phyloP scores from a whole-genome alignment of 2,329 filamentous ascomycete species.

The Xylariaceae sp. region DNA sequence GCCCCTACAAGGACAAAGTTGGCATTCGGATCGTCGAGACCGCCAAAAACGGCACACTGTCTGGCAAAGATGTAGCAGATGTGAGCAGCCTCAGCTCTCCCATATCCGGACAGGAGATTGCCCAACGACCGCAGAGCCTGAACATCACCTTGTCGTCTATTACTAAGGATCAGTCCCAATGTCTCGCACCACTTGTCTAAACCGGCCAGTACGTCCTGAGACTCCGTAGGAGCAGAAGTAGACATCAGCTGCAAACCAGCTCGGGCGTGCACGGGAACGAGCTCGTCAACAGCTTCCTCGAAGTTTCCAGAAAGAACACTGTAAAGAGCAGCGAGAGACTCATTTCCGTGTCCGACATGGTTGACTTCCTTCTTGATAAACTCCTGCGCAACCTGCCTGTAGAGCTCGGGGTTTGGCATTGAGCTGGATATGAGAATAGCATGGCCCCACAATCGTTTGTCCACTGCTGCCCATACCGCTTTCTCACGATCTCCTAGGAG shows the following conservation, averaged over 20 bases:
- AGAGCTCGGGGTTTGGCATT: slow-evolving; percentile 68
- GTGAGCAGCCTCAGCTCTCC: slow-evolving; percentile 84
- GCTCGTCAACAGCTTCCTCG: slow-evolving; percentile 91
- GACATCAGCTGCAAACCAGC: slow-evolving; percentile 89
- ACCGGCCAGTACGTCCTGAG: slow-evolving; percentile 73
- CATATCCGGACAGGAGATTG: slow-evolving; percentile 76
- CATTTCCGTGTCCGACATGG: slow-evolving; percentile 69
- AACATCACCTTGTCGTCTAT: slow-evolving; percentile 74
- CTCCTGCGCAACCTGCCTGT: slow-evolving; percentile 90
- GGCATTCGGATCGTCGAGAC: slow-evolving; percentile 72
- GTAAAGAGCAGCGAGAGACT: slow-evolving; percentile 86
- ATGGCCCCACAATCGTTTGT: slow-evolving; percentile 93
- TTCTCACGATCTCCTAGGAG: slow-evolving; percentile 80
- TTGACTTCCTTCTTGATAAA: slow-evolving; percentile 95
- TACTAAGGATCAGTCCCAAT: slow-evolving; percentile 76
- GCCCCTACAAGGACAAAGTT: slow-evolving; percentile 81
- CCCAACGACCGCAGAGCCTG: slow-evolving; percentile 75
- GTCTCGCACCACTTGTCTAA: slow-evolving; percentile 94
- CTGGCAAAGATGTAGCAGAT: slow-evolving; percentile 89
- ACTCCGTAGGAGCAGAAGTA: slow-evolving; percentile 56
- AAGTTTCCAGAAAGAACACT: slow-evolving; percentile 90
- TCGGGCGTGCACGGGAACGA: slow-evolving; percentile 86
- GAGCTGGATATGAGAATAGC: slow-evolving; percentile 82
- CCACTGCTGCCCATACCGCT: slow-evolving; percentile 87
- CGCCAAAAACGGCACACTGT: slow-evolving; percentile 65